Evolutionary conservation across 306 rosid species (phyloP), one percentile per base, ranked within the genome.

Genomic region (Begonia loranthoides): DNA sequence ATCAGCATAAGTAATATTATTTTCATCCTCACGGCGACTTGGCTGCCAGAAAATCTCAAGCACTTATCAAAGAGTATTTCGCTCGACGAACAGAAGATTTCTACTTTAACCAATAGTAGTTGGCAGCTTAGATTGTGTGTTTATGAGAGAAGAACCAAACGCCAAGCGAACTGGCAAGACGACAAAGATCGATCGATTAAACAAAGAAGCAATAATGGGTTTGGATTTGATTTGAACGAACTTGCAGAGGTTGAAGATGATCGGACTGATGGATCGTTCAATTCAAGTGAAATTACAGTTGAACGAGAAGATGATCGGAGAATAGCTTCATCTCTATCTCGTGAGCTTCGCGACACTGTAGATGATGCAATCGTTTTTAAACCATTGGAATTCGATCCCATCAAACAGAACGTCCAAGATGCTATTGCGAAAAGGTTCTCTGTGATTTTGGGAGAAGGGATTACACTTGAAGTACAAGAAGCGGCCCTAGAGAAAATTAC

Each of bases 211-310:
- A 86, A 44, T 17, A 56, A 63, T 58, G 74, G 4, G 71, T 54
- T 86, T 63, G 63, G 77, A 10, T 92, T 92, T 21, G 96, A 92
- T 81, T 82, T 92, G 9, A 92, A 92, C 45, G 89, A 87, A 75
- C 60, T 87, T 46, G 95, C 89, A 1, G 65, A 66, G 51, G 70
- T 48, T 15, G 94, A 80, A 61, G 83, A 76, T 1, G 87, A 80
- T 53, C 74, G 76, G 17, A 71, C 80, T 45, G 94, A 90, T 36
- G 94, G 96, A 1, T 92, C 96, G n/a, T 71, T 55, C 50, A 87
- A 80, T 75, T 92, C 96, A 36, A 92, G 99, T 48, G 99, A 86
- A 57, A 75, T 86, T 50, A 87, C 99, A 3, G 62, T 74, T 8
- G 99, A 87, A 15, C 88, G 78, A 24, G 94, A 83, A 57, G 72